Evolutionary conservation across 495 filamentous ascomycete species (phyloP).

Genomic region (Aspergillus campestris): DNA sequence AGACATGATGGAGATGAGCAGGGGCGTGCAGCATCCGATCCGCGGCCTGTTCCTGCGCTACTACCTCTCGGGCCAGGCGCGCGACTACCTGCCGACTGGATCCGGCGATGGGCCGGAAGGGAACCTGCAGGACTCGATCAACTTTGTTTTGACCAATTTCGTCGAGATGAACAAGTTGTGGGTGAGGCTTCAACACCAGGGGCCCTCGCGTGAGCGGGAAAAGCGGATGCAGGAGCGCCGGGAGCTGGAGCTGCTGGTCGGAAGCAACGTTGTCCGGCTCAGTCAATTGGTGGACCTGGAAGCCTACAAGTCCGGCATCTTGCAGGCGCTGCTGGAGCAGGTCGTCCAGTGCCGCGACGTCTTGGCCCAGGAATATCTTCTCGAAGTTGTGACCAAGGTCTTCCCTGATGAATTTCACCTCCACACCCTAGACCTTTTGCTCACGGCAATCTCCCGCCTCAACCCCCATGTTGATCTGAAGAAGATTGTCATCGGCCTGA

Average conservation of each 20-base stretch:
- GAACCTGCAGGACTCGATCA: constrained; percentile 94
- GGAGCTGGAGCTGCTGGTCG: constrained; percentile 89
- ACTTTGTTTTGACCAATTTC: constrained; percentile 95
- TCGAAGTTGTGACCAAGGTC: constrained; percentile 98
- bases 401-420: constrained; percentile 98
- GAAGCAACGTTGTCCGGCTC: constrained; percentile 88
- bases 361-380: constrained; percentile 90
- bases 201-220: constrained; percentile 89
- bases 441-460: constrained; percentile 81
- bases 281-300: constrained; percentile 95
- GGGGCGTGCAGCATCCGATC: constrained; percentile 93
- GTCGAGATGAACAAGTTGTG: constrained; percentile 99
- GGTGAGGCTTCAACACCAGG: constrained; percentile 95
- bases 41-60: constrained; percentile 92
- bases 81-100: constrained; percentile 75
- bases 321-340: constrained; percentile 86
- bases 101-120: constrained; percentile 86
- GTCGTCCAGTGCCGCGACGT: constrained; percentile 98
- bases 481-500: constrained; percentile 93
- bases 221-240: constrained; percentile 87
- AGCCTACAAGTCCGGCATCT: constrained; percentile 81
- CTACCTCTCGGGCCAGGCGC: constrained; percentile 87
- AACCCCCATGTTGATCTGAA: constrained; percentile 97
- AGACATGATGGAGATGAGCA: constrained; percentile 99
- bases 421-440: constrained; percentile 87